A percentile compares a stretch with the other conserved stretches of the same genome.
Evolutionary conservation across 352 stramenopile genomes (phyloP).

Genomic region (Pythium rhizo-oryzae): DNA sequence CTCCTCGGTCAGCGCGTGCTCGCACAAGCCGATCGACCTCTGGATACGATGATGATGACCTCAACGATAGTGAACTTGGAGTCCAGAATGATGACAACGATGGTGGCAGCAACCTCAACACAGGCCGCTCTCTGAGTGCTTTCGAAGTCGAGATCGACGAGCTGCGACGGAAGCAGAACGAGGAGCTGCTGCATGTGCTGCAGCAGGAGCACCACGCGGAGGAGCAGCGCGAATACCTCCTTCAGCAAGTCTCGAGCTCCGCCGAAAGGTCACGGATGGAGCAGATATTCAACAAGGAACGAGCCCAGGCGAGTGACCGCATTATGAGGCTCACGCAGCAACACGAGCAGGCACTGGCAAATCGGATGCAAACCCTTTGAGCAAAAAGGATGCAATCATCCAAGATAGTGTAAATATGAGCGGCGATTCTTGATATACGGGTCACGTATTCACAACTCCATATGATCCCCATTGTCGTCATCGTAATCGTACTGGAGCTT

Average conservation of each 20-base stretch:
- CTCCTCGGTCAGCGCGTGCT: conserved; percentile 17
- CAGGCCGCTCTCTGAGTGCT: conserved; percentile 7
- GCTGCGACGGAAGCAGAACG: conserved; percentile 67
- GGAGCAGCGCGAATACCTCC: conserved; percentile 73
- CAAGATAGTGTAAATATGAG: conserved; percentile 24
- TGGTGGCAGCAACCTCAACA: conserved; percentile 13
- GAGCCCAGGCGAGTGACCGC: conserved; percentile 70
- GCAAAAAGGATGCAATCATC: neutral
- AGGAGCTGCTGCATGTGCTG: conserved; percentile 68
- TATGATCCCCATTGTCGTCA: conserved; percentile 20
- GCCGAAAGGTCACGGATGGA: conserved; percentile 62
- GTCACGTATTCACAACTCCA: conserved; percentile 16
- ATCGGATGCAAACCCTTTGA: conserved; percentile 32
- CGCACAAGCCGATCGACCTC: conserved; percentile 23
- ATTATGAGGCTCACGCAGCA: conserved; percentile 80
- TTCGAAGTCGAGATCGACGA: conserved; percentile 46
- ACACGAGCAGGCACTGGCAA: conserved; percentile 60
- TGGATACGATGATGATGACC: conserved; percentile 21
- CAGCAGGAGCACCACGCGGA: conserved; percentile 83
- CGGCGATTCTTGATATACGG: neutral
- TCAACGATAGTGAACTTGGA: conserved; percentile 28
- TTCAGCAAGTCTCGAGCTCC: conserved; percentile 40
- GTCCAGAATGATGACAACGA: conserved; percentile 22
- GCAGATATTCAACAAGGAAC: conserved; percentile 69
- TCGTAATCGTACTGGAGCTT: conserved; percentile 31